Percentiles rank a stretch among this genome's conserved stretches.
phyloP scores from a whole-genome alignment of 257 asterid species.

The Fraxinus quadrangulata region DNA sequence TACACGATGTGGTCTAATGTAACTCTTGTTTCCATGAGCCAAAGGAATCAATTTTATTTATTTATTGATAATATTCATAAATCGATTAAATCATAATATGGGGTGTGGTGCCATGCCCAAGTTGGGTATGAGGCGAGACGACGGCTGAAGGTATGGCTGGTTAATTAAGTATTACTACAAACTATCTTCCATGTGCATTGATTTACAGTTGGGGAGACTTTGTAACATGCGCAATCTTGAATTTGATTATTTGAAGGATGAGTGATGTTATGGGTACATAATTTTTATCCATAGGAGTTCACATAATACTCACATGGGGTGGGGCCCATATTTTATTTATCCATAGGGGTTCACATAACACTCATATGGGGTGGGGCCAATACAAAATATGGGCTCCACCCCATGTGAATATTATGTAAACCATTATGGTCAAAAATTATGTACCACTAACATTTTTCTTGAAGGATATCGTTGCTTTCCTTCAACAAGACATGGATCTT shows the following conservation, averaged over 20 bases:
- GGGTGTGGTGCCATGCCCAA: not conserved
- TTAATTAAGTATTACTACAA: not conserved
- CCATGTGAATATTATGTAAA: too few relatives aligned
- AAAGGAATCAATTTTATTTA: not conserved
- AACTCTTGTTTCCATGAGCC: not conserved
- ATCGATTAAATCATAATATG: too few relatives aligned
- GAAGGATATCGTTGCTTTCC: not conserved
- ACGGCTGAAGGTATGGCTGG: not conserved
- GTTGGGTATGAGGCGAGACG: not conserved
- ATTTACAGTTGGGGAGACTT: not conserved
- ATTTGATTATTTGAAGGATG: not conserved
- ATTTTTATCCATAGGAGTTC: too few relatives aligned
- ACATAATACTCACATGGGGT: too few relatives aligned
- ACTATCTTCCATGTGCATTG: not conserved
- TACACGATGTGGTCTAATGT: not conserved
- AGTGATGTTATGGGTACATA: too few relatives aligned
- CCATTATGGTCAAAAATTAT: too few relatives aligned
- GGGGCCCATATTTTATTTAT: too few relatives aligned
- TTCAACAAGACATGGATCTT: not conserved
- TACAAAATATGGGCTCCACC: too few relatives aligned
- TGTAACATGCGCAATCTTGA: not conserved
- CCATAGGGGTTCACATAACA: too few relatives aligned
- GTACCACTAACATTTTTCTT: too few relatives aligned
- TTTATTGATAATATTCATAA: too few relatives aligned
- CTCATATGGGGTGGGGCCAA: too few relatives aligned